phyloP scores from a whole-genome alignment of 495 filamentous ascomycete species.

The Aspergillus ostianus region DNA sequence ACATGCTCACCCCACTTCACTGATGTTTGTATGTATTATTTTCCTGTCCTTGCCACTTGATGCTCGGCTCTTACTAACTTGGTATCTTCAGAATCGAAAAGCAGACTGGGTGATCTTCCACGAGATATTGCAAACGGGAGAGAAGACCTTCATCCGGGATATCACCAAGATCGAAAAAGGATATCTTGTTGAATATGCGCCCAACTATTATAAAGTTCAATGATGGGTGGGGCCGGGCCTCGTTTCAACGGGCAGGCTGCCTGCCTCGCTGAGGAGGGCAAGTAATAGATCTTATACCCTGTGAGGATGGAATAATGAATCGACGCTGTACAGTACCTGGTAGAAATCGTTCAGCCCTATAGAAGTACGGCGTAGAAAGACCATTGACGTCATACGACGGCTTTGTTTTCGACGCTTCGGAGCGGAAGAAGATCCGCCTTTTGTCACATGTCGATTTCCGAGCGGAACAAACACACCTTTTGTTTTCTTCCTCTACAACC shows the following conservation, averaged over 20 bases:
- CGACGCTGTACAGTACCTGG: not conserved
- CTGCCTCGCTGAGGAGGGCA: too few relatives aligned
- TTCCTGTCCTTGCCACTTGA: not conserved
- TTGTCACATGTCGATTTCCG: not conserved
- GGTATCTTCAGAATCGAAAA: constrained; percentile 68
- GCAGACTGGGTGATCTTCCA: constrained; percentile 98
- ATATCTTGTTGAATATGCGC: constrained; percentile 88
- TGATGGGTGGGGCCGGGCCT: constrained; percentile 9
- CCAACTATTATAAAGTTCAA: constrained; percentile 72
- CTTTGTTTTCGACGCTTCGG: not conserved
- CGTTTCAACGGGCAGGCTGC: not conserved
- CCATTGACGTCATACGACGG: not conserved
- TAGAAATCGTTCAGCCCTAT: too few relatives aligned
- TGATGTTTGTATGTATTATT: constrained; percentile 79
- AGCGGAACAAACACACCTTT: not conserved
- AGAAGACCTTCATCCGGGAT: constrained; percentile 89
- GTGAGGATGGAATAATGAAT: not conserved
- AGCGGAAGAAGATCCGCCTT: not conserved
- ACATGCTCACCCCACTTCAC: constrained; percentile 85
- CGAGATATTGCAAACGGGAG: constrained; percentile 87
- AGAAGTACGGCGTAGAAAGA: not conserved
- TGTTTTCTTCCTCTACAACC: not conserved
- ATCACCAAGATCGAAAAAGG: constrained; percentile 86
- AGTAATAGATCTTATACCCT: constrained; percentile 13
- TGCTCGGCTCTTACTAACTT: constrained; percentile 20